phyloP scores from a whole-genome alignment of 176 grass and related monocot species.

The Cenchrus americanus region DNA sequence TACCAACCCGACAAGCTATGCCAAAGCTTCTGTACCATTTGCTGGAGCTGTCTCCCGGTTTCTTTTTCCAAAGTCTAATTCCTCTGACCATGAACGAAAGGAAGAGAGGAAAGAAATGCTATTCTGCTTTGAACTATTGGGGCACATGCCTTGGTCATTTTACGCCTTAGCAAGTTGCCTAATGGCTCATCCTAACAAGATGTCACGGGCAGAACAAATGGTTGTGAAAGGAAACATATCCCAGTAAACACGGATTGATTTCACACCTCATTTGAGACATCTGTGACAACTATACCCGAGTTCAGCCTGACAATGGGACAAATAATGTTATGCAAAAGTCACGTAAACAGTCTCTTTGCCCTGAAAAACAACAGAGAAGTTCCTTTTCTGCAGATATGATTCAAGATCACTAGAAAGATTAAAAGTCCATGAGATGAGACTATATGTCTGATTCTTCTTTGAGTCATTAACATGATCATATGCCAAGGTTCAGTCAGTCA shows the following conservation, averaged over 20 bases:
- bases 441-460: constrained; percentile 27
- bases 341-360: constrained; percentile 56
- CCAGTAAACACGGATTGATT: constrained; percentile 32
- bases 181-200: constrained; percentile 30
- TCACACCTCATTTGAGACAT: constrained; percentile 41
- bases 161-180: constrained; percentile 41
- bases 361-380: constrained; percentile 16
- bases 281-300: constrained; percentile 30
- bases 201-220: constrained; percentile 13
- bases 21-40: constrained; percentile 56
- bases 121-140: constrained; percentile 47
- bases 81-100: constrained; percentile 50
- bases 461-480: constrained; percentile 36
- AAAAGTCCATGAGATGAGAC: constrained; percentile 1
- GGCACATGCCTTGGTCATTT: constrained; percentile 50
- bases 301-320: constrained; percentile 47
- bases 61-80: constrained; percentile 54
- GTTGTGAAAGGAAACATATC: constrained; percentile 26
- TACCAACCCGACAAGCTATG: constrained; percentile 47
- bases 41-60: constrained; percentile 44
- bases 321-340: constrained; percentile 46
- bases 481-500: constrained; percentile 37
- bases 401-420: constrained; percentile 30
- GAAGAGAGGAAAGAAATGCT: constrained; percentile 40
- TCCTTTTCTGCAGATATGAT: constrained; percentile 13